Evolutionary conservation across 2,329 filamentous ascomycete genomes (phyloP).

Genomic region (Aspergillus tanneri): DNA sequence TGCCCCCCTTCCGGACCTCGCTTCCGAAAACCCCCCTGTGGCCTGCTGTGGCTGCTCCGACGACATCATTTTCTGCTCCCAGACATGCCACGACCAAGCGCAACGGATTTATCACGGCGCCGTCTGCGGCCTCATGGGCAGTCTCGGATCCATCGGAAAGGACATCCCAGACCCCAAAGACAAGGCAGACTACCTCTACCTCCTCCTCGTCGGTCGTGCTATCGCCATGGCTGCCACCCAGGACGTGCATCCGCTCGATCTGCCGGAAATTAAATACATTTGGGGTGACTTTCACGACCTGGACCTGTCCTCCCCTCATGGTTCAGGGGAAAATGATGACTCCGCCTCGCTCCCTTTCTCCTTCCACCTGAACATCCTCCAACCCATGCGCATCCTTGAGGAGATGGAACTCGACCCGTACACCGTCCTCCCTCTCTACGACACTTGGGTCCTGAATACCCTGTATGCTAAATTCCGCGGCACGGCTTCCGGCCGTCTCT

Average conservation of each 20-base stretch:
- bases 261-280: slow-evolving; percentile 62
- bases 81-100: slow-evolving; percentile 56
- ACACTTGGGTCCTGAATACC: slow-evolving; percentile 73
- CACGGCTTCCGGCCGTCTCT: slow-evolving; percentile 83
- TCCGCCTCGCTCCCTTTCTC: slow-evolving; percentile 58
- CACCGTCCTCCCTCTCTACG: slow-evolving; percentile 41
- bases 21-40: slow-evolving; percentile 36
- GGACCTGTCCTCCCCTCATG: slow-evolving; percentile 18
- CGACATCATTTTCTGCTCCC: slow-evolving; percentile 61
- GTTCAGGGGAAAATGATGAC: slow-evolving; percentile 17
- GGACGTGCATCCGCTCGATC: slow-evolving; percentile 57
- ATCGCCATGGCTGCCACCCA: slow-evolving; percentile 63
- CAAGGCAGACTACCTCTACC: slow-evolving; percentile 59
- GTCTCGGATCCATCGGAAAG: slow-evolving; percentile 57
- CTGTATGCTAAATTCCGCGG: slow-evolving; percentile 90
- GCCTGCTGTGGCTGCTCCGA: slow-evolving; percentile 57
- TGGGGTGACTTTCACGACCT: slow-evolving; percentile 62
- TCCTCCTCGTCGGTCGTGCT: slow-evolving; percentile 58
- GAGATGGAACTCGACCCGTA: slow-evolving; percentile 65
- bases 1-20: slow-evolving; percentile 63
- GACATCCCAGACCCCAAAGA: slow-evolving; percentile 58
- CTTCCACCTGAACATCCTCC: slow-evolving; percentile 59
- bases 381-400: slow-evolving; percentile 61
- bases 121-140: slow-evolving; percentile 53
- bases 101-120: slow-evolving; percentile 58